Percentiles rank a stretch among this genome's conserved stretches.
These are phyloP conservation scores for Gleditsia sinensis DNA, from an alignment of 306 rosid species.

Conservation along the genomic window DNA sequence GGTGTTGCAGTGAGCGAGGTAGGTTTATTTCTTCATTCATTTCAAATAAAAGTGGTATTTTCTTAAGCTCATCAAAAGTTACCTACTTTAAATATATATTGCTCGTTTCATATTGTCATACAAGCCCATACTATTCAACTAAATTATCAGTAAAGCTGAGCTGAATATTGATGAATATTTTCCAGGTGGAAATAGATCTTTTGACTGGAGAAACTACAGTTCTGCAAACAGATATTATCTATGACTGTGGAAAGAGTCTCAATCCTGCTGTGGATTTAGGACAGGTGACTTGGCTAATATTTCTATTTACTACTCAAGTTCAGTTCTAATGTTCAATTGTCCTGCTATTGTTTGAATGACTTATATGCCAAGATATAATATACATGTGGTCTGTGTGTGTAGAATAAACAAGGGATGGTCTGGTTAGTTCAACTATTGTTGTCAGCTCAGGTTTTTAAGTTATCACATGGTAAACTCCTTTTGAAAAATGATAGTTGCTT, in stretches of 20 bases:
- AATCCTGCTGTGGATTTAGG: constrained; percentile 97
- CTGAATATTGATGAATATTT: constrained; percentile 21
- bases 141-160: background rate
- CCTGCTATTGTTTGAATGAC: background rate
- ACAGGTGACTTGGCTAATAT: constrained; percentile 53
- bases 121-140: background rate
- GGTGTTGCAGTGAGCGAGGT: constrained; percentile 93
- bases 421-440: background rate
- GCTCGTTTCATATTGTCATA: constrained; percentile 1
- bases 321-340: background rate
- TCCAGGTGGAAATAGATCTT: constrained; percentile 86
- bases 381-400: no score
- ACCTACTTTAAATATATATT: no score
- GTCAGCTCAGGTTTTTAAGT: no score
- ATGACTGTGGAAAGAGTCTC: constrained; percentile 94
- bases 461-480: background rate
- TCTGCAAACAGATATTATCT: constrained; percentile 75
- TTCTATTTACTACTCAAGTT: background rate
- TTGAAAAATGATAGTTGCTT: constrained; percentile 13
- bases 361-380: no score
- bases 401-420: background rate
- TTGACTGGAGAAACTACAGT: constrained; percentile 77
- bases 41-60: no score
- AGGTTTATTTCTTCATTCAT: constrained; percentile 22
- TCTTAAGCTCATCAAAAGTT: no score